Evolutionary conservation across 805 yeast species (phyloP), one percentile per base, ranked within the genome.

Genomic region (Candida boleticola): DNA sequence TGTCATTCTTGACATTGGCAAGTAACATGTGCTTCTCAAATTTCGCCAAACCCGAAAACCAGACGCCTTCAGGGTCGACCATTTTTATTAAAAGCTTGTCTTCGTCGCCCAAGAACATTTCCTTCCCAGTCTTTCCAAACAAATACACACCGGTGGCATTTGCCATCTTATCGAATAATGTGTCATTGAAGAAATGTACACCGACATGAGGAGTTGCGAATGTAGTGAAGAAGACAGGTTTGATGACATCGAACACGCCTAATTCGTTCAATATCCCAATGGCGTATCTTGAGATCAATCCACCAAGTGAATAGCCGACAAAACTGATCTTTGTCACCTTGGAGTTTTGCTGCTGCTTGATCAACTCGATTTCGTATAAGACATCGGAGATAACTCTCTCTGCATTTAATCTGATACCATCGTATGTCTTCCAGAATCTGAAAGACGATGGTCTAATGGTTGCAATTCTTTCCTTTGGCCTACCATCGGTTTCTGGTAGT

Each of bases 261-360:
- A 68, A 41, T 7, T 60, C 66, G 30, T 66, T 36, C 33, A 70
- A 52, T 6, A 57, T 37, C 1, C 97, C 97, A 36, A 89, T 72
- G 20, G 89, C 82, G 58, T 87, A 89, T 39, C 97, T 69, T 0
- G 89, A 73, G 25, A 92, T 79, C 27, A 90, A 63, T 0, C 98
- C 98, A 18, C 98, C 97, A 44, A 92, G 66, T 0, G 96, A 87
- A 60, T 90, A 92, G 0, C 98, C 97, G 2, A 87, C 73, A 32
- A 92, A 69, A 46, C 95, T 85, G 38, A 92, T 76, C 50, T 80
- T 76, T n/a, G 71, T 68, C 9, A 88, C 87, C 18, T 52, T 53
- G 20, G 43, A 50, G 31, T 54, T 49, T 36, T 59, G 53, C 35
- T 57, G 56, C 38, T 53, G 50, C 45, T 61, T 63, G 39, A 70